A percentile compares a stretch with the other conserved stretches of the same genome.
Conservation (phyloP, 1,284 basidiomycete species). For the Inonotus obliquus region DNA sequence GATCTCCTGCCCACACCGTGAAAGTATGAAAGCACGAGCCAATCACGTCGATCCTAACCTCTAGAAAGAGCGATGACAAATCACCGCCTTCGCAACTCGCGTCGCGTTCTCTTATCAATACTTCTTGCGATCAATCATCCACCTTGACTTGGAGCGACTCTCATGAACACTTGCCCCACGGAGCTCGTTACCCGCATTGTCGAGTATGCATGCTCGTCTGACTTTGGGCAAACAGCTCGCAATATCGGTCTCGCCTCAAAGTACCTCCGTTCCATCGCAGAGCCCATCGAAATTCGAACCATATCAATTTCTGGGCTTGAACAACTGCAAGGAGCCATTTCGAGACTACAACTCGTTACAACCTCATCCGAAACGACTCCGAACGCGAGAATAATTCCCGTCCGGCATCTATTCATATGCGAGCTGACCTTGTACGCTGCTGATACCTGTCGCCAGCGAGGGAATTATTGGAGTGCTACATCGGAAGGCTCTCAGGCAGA, state of each 20-base stretch:
- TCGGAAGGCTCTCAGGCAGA: background rate
- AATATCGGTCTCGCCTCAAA: constrained; percentile 2
- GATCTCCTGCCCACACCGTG: too few relatives aligned
- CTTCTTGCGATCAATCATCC: background rate
- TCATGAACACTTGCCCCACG: background rate
- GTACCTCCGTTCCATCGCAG: background rate
- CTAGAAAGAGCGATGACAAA: too few relatives aligned
- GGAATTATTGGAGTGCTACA: background rate
- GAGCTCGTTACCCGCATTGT: background rate
- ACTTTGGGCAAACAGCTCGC: constrained; percentile 4
- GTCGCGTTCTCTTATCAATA: background rate
- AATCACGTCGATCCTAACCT: too few relatives aligned
- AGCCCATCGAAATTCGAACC: constrained; percentile 2
- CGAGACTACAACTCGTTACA: too few relatives aligned
- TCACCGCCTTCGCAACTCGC: background rate
- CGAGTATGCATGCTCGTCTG: constrained; percentile 6
- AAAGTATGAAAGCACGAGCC: too few relatives aligned
- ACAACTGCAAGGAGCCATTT: background rate
- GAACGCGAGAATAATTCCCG: background rate
- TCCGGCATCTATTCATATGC: background rate
- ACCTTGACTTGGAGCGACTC: background rate
- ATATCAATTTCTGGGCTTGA: background rate
- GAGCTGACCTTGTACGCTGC: background rate
- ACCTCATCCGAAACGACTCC: background rate
- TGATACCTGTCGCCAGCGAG: background rate